Base-by-base conservation (phyloP, 2,329 filamentous ascomycete species). In the Aspergillus ibericus region DNA sequence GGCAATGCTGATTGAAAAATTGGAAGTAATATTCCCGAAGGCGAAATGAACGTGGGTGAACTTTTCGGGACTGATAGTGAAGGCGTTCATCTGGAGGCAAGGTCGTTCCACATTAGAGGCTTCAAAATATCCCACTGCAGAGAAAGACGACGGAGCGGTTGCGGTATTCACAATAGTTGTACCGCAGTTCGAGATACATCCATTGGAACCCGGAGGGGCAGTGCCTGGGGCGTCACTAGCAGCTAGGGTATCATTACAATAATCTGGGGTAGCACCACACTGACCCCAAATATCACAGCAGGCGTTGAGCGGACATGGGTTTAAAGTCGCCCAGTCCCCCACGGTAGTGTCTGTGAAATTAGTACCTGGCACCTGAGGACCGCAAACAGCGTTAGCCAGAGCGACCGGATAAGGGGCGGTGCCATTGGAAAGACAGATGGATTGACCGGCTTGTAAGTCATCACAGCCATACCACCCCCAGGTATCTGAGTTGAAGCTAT, bases 391-490 rank as follows among this genome's bases (percentile, higher is more conserved):
- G 53, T 77, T 77, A 2, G 66, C 25, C 1, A 77, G 60, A 0
- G 67, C 56, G 1, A 73, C 67, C 5, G 80, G 80, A 61, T 80
- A 70, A 0, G 78, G 78, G 0, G 78, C 72, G 2, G 54, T 61
- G 0, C 79, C 79, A 0, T 62, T 57, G 56, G 76, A 79, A 0
- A 81, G 60, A 59, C 80, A 82, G 10, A 81, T 77, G 5, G 29
- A 1, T 4, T 61, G 55, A 0, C 69, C 71, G 9, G 61, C 47
- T 13, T 63, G 63, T 13, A 82, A 60, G 13, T 67, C 52, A 2
- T 66, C 56, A 60, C 80, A 81, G 18, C 76, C 77, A 15, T 50
- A 66, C 77, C 77, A 81, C 13, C 74, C 78, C 80, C 80, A 82
- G 6, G 79, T 81, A 2, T 73, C 66, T n/a, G 69, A 73, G 61